Evolutionary conservation across 1,284 basidiomycete genomes (phyloP), one percentile per base, ranked within the genome.

Genomic region (Athelia psychrophila): DNA sequence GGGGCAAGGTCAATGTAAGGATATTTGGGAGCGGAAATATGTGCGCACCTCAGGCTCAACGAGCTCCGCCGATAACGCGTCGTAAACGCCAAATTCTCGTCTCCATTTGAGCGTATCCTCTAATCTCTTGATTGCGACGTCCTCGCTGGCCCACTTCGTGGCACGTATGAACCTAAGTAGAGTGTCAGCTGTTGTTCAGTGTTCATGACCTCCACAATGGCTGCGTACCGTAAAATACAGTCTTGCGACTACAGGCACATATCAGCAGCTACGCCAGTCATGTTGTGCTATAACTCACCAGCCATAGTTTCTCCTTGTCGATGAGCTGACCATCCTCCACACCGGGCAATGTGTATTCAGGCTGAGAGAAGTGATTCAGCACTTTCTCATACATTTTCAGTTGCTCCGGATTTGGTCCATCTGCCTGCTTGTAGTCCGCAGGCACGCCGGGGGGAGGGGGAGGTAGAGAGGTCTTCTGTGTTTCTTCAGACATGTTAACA

Each of bases 271-370:
- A n/a, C n/a, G 19, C 47, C n/a, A n/a, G n/a, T n/a, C n/a, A n/a
- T n/a, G n/a, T n/a, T n/a, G n/a, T n/a, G n/a, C n/a, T n/a, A n/a
- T n/a, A 8, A 22, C 56, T 25, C 44, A 33, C 23, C 15, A 91
- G 71, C 87, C 88, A 91, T 65, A 88, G 88, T 66, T 82, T 81
- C 64, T 91, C 88, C 44, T 75, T 76, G 44, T 88, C 86, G 44
- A 58, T 73, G 46, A 90, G 68, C 46, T 71, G 64, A 12, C 75
- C 77, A 44, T 77, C 74, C 13, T 59, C 52, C 18, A 72, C 64
- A 13, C 69, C 73, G 9, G 84, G 80, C 36, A 90, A 61, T 10
- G 60, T 63, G 62, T 88, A 89, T 2, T 71, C 73, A 0, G 72
- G 60, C 19, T 67, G 64, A 5, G 75, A 60, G 60, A 91, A 89